Base-by-base conservation (phyloP, 1,284 basidiomycete genomes). In the Cryptococcus hybrid region DNA sequence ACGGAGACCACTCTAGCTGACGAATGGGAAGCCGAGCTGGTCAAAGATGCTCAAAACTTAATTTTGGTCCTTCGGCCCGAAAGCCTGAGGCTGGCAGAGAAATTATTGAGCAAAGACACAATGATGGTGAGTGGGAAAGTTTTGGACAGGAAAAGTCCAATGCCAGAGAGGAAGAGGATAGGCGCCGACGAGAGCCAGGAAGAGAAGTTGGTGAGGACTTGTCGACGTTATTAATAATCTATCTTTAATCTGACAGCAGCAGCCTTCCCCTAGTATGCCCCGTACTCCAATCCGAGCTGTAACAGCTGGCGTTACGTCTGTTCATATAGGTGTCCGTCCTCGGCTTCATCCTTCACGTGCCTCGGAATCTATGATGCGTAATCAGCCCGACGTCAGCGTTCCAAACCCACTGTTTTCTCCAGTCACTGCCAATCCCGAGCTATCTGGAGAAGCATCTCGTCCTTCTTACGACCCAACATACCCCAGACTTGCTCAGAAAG, bases 291-390 rank as follows among this genome's bases (percentile, higher is more conserved):
- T 71, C 6, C 61, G 71, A 47, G 67, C 71, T 5, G 69, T 61
- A 11, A 52, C 63, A 0, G 57, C 54, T 12, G 71, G 71, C 12
- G 69, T 73, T 6, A 73, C 69, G 0, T 68, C 71, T 2, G 58
- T 73, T 13, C 69, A 73, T 46, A 53, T 73, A 13, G 71, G 71
- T 34, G 63, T 73, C 15, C 65, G 71, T 44, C 71, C 71, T 5
- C 61, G 71, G 7, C 56, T 73, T 1, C 71, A 71, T 48, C 71
- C 69, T 3, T 59, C 64, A 5, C 56, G 56, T 30, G 63, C 64
- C 1, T 55, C 57, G 47, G 60, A 61, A 6, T 69, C 67, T 9
- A 52, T 69, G 47, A 34, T 57, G 5, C 58, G 60, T 13, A 73
- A 73, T 54, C 69, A 71, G 56, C 71, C 71, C 9, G 67, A 71